A percentile compares a stretch with the other conserved stretches of the same genome.
Conservation (phyloP, 78 protist species). For the Dictyostelium brefeldianum region DNA sequence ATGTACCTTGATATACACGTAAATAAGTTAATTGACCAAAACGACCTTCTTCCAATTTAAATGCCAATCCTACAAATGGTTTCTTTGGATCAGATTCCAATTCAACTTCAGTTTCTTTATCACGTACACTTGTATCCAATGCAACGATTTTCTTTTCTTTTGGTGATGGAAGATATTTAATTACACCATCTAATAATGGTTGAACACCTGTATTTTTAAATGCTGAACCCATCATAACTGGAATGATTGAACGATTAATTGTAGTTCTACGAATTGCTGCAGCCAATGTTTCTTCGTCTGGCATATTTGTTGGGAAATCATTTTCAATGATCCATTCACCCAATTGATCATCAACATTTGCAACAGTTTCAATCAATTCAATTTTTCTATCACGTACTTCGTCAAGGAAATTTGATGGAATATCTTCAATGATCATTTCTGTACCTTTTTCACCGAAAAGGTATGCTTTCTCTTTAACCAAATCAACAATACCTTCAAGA, state of each 20-base stretch:
- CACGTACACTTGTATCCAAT: slow-evolving; percentile 49
- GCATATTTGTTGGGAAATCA: slow-evolving; percentile 73
- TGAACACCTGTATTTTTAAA: slow-evolving; percentile 97
- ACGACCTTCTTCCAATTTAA: slow-evolving; percentile 94
- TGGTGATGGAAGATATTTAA: slow-evolving; percentile 94
- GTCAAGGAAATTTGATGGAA: slow-evolving; percentile 26
- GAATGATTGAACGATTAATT: slow-evolving; percentile 83
- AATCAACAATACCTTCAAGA: slow-evolving; percentile 92
- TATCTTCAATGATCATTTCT: neutral
- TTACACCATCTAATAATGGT: slow-evolving; percentile 94
- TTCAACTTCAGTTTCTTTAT: slow-evolving; percentile 56
- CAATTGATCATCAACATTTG: slow-evolving; percentile 68
- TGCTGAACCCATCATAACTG: slow-evolving; percentile 97
- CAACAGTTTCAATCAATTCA: slow-evolving; percentile 59
- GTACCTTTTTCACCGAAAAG: slow-evolving; percentile 80
- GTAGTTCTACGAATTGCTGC: slow-evolving; percentile 79
- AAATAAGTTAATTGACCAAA: slow-evolving; percentile 97
- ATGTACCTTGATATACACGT: slow-evolving; percentile 96
- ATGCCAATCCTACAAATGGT: slow-evolving; percentile 94
- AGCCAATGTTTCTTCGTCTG: slow-evolving; percentile 12
- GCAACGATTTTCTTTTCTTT: slow-evolving; percentile 79
- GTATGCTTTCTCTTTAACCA: slow-evolving; percentile 82
- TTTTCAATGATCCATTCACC: slow-evolving; percentile 81
- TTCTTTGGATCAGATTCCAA: slow-evolving; percentile 47
- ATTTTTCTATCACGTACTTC: slow-evolving; percentile 36